Base-by-base conservation (phyloP, 805 yeast species). In the Candida easanensis region DNA sequence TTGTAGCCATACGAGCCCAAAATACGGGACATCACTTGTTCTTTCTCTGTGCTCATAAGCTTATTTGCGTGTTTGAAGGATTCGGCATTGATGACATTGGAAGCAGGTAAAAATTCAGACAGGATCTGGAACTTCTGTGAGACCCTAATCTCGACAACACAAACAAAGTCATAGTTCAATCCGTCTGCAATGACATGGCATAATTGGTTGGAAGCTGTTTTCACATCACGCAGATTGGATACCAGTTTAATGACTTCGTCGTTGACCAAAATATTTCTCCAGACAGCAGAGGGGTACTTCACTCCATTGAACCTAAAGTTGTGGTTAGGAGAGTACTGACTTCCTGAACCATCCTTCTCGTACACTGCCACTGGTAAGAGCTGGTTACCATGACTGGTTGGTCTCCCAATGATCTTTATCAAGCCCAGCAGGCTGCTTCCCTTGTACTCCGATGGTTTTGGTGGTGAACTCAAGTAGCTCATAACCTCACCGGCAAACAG, bases 321-420 rank as follows among this genome's bases (percentile, higher is more conserved):
- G 36, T 66, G 65, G 50, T 74, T 74, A 42, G 69, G 80, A 3
- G 70, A 65, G 51, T 79, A 80, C n/a, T 81, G 74, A 14, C 74
- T 72, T 14, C 85, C 86, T 5, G 84, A 76, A 0, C 84, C 84
- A 61, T 80, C 85, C 46, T 72, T 73, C 50, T 80, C 86, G 57
- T 76, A 79, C 1, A 78, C 72, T 2, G 77, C 66, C 18, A 38
- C 44, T 1, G 51, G 50, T 21, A 47, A 50, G 64, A 57, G 60
- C 39, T 57, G 49, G 15, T 58, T 56, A 0, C 69, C 68, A 36
- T 64, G 64, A 43, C 77, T 65, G 1, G 85, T 80, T 5, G 85
- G 83, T 59, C 85, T 68, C 0, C 85, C 86, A 42, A 75, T 66
- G 28, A 68, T 63, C 16, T 51, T 46, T 15, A 52, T 46, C 36